phyloP scores from a whole-genome alignment of 257 asterid species.

The Gardenia jasminoides region DNA sequence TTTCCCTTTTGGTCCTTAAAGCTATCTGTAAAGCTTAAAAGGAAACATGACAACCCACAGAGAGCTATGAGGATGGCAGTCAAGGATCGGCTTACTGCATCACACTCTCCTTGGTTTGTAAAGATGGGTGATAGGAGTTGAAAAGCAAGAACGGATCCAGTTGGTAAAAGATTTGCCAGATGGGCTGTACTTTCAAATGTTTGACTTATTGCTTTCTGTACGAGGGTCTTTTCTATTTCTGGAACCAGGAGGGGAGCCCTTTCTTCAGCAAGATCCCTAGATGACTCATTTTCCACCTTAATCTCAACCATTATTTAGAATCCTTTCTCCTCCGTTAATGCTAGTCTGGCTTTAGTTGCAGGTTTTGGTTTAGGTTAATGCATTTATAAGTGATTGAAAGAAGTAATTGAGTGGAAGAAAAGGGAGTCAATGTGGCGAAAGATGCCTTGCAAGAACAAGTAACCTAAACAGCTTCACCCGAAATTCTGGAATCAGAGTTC shows the following conservation, averaged over 20 bases:
- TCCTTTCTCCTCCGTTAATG: neutral
- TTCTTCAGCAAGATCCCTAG: conserved; percentile 34
- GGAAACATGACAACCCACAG: conserved; percentile 66
- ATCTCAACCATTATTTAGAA: conserved; percentile 43
- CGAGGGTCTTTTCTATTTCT: conserved; percentile 55
- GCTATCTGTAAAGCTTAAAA: conserved; percentile 81
- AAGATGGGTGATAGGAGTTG: conserved; percentile 77
- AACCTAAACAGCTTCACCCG: conserved; percentile 19
- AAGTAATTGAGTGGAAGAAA: conserved; percentile 37
- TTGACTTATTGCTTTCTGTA: conserved; percentile 91
- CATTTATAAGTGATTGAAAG: conserved; percentile 31
- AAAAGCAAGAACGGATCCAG: conserved; percentile 81
- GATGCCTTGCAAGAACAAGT: conserved; percentile 61
- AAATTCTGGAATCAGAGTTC: conserved; percentile 17
- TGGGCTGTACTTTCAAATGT: conserved; percentile 86
- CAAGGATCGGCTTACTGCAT: conserved; percentile 43
- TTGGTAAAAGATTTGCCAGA: conserved; percentile 85
- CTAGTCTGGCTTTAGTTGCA: neutral
- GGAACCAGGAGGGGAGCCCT: conserved; percentile 54
- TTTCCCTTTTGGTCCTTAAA: conserved; percentile 71
- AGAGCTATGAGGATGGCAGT: conserved; percentile 58
- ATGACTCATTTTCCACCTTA: conserved; percentile 39
- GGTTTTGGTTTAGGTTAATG: conserved; percentile 9
- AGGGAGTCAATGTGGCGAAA: conserved; percentile 25
- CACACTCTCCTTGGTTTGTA: conserved; percentile 79